phyloP scores from a whole-genome alignment of 1,139 yeast genomes.

The Wickerhamomyces sp. region DNA sequence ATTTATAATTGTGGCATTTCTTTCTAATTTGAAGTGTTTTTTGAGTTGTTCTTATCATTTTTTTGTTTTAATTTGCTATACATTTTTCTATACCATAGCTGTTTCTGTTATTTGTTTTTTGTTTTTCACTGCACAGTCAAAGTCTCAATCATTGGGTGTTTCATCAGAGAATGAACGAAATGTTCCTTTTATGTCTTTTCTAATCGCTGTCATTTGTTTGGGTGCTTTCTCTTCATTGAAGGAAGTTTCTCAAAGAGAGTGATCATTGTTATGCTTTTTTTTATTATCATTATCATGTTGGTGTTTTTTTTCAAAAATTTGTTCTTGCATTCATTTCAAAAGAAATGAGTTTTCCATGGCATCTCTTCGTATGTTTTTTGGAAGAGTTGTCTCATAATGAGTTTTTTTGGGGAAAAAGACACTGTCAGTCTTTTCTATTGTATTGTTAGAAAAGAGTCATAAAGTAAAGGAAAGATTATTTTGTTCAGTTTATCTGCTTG shows the following conservation, averaged over 20 bases:
- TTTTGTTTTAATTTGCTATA: not conserved
- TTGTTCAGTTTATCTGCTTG: not conserved
- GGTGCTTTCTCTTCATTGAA: no score
- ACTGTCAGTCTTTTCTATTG: not conserved
- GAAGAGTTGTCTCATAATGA: no score
- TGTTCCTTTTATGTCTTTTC: constrained; percentile 1
- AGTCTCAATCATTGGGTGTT: constrained; percentile 13
- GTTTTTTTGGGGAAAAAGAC: not conserved
- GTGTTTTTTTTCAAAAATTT: no score
- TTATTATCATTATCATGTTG: no score
- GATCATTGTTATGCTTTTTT: no score
- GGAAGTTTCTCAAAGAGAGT: no score
- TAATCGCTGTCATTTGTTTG: not conserved
- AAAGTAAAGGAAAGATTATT: not conserved
- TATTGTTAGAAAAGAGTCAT: not conserved
- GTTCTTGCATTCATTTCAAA: not conserved
- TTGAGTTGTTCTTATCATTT: not conserved
- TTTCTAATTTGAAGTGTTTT: not conserved
- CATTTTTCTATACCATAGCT: constrained; percentile 1
- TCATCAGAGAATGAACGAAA: not conserved
- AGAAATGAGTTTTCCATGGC: not conserved
- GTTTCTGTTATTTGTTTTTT: not conserved
- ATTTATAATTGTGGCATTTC: no score
- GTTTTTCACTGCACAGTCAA: constrained; percentile 12
- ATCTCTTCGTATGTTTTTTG: no score